Evolutionary conservation across 345 rosid species (phyloP).

Genomic region (Sisymbrium irio): DNA sequence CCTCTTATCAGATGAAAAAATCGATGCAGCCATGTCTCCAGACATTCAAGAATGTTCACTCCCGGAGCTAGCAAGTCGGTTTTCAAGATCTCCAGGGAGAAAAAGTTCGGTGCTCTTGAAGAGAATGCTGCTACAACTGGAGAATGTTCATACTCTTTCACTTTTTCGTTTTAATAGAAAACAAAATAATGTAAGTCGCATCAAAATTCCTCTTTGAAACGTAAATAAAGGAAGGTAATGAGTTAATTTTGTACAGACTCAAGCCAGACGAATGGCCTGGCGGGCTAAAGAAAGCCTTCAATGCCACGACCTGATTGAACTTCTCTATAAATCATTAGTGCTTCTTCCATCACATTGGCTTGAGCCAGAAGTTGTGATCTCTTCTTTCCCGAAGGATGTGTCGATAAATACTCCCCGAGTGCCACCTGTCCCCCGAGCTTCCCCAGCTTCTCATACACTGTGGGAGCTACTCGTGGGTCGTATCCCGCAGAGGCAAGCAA

Average conservation of each 20-base stretch:
- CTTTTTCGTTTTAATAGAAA: no score
- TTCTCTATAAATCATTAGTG: constrained; percentile 66
- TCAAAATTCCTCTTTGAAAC: background rate
- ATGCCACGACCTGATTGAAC: constrained; percentile 54
- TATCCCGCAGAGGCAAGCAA: constrained; percentile 86
- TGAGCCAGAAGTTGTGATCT: constrained; percentile 69
- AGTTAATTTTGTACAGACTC: background rate
- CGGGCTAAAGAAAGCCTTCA: constrained; percentile 73
- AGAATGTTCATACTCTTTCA: no score
- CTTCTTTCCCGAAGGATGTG: constrained; percentile 94
- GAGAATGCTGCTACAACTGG: constrained; percentile 45
- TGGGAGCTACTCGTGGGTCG: constrained; percentile 84
- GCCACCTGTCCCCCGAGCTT: constrained; percentile 49
- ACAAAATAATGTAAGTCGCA: no score
- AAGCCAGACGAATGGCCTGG: background rate
- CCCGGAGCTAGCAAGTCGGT: constrained; percentile 74
- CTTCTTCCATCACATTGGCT: constrained; percentile 94
- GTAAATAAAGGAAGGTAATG: background rate
- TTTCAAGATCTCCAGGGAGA: constrained; percentile 60
- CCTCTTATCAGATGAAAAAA: constrained; percentile 64
- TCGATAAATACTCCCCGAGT: constrained; percentile 66
- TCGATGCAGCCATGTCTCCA: constrained; percentile 69
- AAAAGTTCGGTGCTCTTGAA: constrained; percentile 66
- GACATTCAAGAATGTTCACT: constrained; percentile 74
- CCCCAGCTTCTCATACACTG: constrained; percentile 77